Base-by-base conservation (phyloP, 2,329 filamentous ascomycete genomes). In the Basipetospora chlamydospora region DNA sequence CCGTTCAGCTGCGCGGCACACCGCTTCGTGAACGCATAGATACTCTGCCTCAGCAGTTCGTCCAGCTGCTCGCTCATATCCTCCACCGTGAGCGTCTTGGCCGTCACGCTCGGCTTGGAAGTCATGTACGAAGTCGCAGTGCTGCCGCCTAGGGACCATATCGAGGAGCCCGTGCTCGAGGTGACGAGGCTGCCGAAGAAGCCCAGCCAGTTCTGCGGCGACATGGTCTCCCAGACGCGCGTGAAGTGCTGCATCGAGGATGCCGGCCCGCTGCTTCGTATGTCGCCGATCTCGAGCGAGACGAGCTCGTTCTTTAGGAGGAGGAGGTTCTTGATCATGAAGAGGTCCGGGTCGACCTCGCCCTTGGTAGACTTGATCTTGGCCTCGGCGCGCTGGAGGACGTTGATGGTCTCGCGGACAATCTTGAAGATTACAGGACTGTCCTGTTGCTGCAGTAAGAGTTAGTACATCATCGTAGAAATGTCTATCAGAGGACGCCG, bases 221-320 rank as follows among this genome's bases (percentile, higher is more conserved):
- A 75, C 10, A 78, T 61, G 0, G 70, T 71, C 35, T 76, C 70
- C 73, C 73, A 78, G 28, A 79, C 77, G 42, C 71, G 71, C 12
- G 65, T 59, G 47, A 79, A 77, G 47, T 79, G 73, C 46, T 77
- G 70, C 61, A 73, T 66, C 6, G 58, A 55, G 5, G 56, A 53
- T 18, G 46, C 41, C 10, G 51, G 41, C 30, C 69, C 63, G n/a
- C n/a, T n/a, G 38, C 67, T 68, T 41, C 72, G 62, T 12, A 75
- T 67, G 44, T 77, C 73, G 35, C 73, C 87, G 45, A 98, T 95
- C 59, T 98, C 90, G 42, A 98, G 86, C 8, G 87, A 87, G 18
- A 98, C 77, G 35, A 98, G 81, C 53, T 95, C 84, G 52, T 95
- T 92, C 57, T 96, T 96, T 35, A 98, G 72, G 34, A 95, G 79